Percentiles rank a stretch among this genome's conserved stretches.
phyloP scores from a whole-genome alignment of 192 early-diverging fungal genomes.

The Neocallimastix lanati region DNA sequence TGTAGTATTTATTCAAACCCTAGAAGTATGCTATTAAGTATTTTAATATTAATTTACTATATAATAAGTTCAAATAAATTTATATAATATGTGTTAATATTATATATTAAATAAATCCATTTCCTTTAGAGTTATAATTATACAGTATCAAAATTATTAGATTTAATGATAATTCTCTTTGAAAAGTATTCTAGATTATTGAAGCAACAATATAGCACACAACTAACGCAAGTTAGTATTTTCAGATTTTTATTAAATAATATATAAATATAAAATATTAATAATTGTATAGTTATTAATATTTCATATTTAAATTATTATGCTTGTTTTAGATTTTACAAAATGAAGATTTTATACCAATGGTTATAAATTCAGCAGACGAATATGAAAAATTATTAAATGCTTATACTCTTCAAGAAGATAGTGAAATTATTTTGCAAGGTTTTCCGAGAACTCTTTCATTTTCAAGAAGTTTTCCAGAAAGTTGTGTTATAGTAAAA shows the following conservation, averaged over 20 bases:
- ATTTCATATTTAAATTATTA: no score
- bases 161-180: slow-evolving; percentile 56
- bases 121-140: slow-evolving; percentile 48
- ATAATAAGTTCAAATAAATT: slow-evolving; percentile 3
- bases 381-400: not conserved
- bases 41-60: not conserved
- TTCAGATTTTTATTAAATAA: no score
- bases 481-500: slow-evolving; percentile 46
- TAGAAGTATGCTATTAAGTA: slow-evolving; percentile 43
- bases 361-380: not conserved
- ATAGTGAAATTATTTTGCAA: not conserved
- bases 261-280: no score
- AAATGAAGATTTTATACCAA: not conserved
- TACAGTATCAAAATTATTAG: slow-evolving; percentile 41
- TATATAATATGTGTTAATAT: no score
- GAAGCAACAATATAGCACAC: slow-evolving; percentile 41
- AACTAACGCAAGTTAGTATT: slow-evolving; percentile 13
- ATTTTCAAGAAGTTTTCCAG: slow-evolving; percentile 64
- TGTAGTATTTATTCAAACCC: slow-evolving; percentile 72
- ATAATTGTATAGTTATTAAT: no score
- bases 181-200: slow-evolving; percentile 61
- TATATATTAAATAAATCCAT: not conserved
- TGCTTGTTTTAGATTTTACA: not conserved
- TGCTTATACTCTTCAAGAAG: not conserved
- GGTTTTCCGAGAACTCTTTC: slow-evolving; percentile 54